A percentile compares a stretch with the other conserved stretches of the same genome.
Evolutionary conservation across 177 flowering plant species (phyloP).

Genomic region (Vitis hybrid): DNA sequence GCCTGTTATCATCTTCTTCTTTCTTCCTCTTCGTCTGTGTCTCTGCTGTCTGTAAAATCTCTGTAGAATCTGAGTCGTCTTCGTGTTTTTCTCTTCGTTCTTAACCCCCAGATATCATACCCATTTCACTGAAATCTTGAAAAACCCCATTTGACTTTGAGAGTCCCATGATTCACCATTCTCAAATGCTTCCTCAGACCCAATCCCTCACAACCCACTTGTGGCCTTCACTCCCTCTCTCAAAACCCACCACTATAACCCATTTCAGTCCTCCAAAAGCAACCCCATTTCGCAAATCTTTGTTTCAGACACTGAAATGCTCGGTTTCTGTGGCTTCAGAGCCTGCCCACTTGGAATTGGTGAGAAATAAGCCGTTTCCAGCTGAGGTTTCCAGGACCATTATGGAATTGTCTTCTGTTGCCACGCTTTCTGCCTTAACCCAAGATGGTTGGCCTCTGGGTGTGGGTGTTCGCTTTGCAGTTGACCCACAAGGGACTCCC

Average conservation of each 20-base stretch:
- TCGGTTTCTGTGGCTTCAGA: slow-evolving; percentile 52
- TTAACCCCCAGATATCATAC: too few relatives aligned
- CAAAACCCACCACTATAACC: slow-evolving; percentile 18
- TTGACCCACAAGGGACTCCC: slow-evolving; percentile 72
- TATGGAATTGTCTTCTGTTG: slow-evolving; percentile 74
- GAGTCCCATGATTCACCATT: background rate
- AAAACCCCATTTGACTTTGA: background rate
- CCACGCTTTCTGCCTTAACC: slow-evolving; percentile 69
- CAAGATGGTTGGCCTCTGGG: slow-evolving; percentile 80
- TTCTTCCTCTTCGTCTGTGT: too few relatives aligned
- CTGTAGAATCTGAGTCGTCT: too few relatives aligned
- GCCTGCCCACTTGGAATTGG: slow-evolving; percentile 27
- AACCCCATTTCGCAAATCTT: slow-evolving; percentile 24
- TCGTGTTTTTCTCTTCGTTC: too few relatives aligned
- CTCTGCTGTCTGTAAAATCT: too few relatives aligned
- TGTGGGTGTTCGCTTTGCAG: slow-evolving; percentile 74
- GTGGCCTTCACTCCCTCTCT: slow-evolving; percentile 20
- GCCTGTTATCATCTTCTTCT: too few relatives aligned
- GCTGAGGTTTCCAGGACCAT: slow-evolving; percentile 90
- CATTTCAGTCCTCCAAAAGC: slow-evolving; percentile 19
- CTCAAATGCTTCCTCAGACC: slow-evolving; percentile 38
- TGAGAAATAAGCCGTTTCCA: slow-evolving; percentile 57
- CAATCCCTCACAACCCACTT: slow-evolving; percentile 28
- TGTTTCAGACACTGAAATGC: slow-evolving; percentile 40
- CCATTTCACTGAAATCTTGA: background rate